Evolutionary conservation across 1,139 yeast species (phyloP), one percentile per base, ranked within the genome.

Genomic region (Hemisphaericaspora subhashii): DNA sequence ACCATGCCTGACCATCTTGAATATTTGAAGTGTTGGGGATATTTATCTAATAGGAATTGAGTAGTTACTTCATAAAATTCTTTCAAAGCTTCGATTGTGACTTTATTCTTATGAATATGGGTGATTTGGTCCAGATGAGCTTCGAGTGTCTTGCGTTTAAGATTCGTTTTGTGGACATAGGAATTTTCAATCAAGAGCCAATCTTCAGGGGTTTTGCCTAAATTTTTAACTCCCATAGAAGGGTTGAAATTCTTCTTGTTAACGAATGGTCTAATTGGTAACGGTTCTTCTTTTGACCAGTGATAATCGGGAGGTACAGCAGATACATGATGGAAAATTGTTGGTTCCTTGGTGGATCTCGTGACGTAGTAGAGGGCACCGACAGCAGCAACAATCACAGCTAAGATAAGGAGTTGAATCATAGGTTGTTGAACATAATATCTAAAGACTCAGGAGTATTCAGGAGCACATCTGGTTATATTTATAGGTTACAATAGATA

Each of bases 231-330:
- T 2, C 62, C 71, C 70, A 70, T 62, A n/a, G 64, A 59, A 3
- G 68, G 65, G 31, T 63, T 64, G 47, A 66, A 66, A 49, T 63
- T 63, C 29, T 52, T 57, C 39, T 68, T 68, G 3, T 64, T 64
- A 1, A 47, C 66, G 25, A 60, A 60, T 4, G 88, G 87, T 38
- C 87, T 73, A 57, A 69, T 76, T 35, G 63, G 71, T 41, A 63
- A 60, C n/a, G 82, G 87, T 40, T 64, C 56, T 4, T 64, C 60
- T 8, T 50, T 50, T 14, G 62, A 50, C 84, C 86, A 84, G 3
- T 64, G 51, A 50, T 78, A 78, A 29, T 55, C 56, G 0, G 56
- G 37, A 2, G 54, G 54, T 1, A 55, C 43, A 4, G 62, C 47
- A 8, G 29, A 25, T 4, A 46, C 34, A 27, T 31, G 17, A 11